Percentiles rank a stretch among this genome's conserved stretches.
These are phyloP conservation scores for Rutstroemia sp. DNA, from an alignment of 2,329 filamentous ascomycete species.

Conservation along the genomic window DNA sequence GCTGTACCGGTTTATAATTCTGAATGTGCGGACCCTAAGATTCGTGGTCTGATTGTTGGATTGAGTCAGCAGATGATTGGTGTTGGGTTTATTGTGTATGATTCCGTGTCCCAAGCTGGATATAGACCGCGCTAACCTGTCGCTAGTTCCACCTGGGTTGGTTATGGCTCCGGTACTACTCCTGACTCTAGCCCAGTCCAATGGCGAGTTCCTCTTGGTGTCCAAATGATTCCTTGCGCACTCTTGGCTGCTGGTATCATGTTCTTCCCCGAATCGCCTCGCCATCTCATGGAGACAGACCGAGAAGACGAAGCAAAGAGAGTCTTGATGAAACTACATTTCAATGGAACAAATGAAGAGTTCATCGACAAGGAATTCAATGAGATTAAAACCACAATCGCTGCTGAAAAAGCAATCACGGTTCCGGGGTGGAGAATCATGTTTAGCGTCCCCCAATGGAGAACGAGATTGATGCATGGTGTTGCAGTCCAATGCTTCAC, in stretches of 20 bases:
- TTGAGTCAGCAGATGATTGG: slow-evolving; percentile 61
- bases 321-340: slow-evolving; percentile 62
- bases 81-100: slow-evolving; percentile 40
- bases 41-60: slow-evolving; percentile 52
- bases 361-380: slow-evolving; percentile 51
- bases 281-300: slow-evolving; percentile 71
- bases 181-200: slow-evolving; percentile 16
- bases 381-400: slow-evolving; percentile 55
- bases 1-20: slow-evolving; percentile 59
- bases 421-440: slow-evolving; percentile 47
- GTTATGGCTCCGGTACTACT: slow-evolving; percentile 37
- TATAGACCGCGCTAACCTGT: neutral
- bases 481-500: slow-evolving; percentile 57
- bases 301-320: slow-evolving; percentile 55
- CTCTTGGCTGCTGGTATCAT: slow-evolving; percentile 55
- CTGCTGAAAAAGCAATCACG: slow-evolving; percentile 48
- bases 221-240: slow-evolving; percentile 63
- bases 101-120: neutral
- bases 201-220: slow-evolving; percentile 24
- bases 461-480: slow-evolving; percentile 54
- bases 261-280: slow-evolving; percentile 61
- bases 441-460: slow-evolving; percentile 50
- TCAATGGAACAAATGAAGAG: slow-evolving; percentile 54
- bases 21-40: slow-evolving; percentile 56
- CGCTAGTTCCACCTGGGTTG: slow-evolving; percentile 48